phyloP scores from a whole-genome alignment of 2,329 filamentous ascomycete genomes.

The Colletotrichum sp. region DNA sequence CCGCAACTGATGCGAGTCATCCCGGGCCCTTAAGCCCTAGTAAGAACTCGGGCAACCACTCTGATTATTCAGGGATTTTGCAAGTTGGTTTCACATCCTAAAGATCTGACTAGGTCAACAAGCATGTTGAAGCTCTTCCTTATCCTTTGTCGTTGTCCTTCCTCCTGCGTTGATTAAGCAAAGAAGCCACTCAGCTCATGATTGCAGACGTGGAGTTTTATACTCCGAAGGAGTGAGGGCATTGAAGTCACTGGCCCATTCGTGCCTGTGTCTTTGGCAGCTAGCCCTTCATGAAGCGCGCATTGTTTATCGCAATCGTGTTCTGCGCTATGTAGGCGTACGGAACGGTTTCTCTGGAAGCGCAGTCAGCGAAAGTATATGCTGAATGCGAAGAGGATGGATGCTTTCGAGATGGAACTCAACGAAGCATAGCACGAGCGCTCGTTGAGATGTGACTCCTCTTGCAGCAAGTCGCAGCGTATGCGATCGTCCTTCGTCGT shows the following conservation, averaged over 20 bases:
- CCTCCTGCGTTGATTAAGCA: neutral
- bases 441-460: neutral
- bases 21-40: too few relatives aligned
- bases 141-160: neutral
- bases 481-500: neutral
- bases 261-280: too few relatives aligned
- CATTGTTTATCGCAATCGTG: neutral
- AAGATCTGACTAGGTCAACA: neutral
- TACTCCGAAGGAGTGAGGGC: too few relatives aligned
- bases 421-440: neutral
- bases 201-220: too few relatives aligned
- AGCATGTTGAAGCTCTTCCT: neutral
- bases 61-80: neutral
- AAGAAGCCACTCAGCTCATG: neutral
- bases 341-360: neutral
- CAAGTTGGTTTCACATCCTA: neutral
- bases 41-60: neutral
- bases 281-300: too few relatives aligned
- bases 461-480: neutral
- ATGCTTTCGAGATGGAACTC: neutral
- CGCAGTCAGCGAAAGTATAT: neutral
- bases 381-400: neutral
- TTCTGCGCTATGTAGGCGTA: neutral
- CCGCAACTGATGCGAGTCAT: neutral
- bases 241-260: too few relatives aligned